Percentiles rank a stretch among this genome's conserved stretches.
Conservation (phyloP, 2,329 filamentous ascomycete genomes). For the Arthrobotrys sinensis region DNA sequence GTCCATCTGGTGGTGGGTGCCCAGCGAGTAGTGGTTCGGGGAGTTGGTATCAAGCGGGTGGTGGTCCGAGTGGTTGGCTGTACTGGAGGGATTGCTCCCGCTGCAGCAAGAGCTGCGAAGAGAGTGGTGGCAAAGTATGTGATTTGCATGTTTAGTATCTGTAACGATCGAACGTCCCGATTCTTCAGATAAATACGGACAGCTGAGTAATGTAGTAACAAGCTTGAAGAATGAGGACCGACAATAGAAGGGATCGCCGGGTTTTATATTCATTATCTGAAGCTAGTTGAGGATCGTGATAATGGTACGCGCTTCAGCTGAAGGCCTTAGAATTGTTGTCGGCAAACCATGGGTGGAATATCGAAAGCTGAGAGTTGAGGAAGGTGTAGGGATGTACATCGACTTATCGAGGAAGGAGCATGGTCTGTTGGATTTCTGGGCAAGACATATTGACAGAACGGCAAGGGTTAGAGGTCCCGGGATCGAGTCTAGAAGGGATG, state of each 20-base stretch:
- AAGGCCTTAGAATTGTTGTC: neutral
- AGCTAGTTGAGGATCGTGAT: neutral
- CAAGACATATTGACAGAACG: neutral
- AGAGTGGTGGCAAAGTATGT: conserved; percentile 21
- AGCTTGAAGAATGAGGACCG: neutral
- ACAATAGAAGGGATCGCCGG: conserved; percentile 10
- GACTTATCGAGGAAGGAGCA: neutral
- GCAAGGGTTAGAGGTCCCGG: neutral
- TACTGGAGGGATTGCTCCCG: conserved; percentile 11
- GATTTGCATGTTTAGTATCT: conserved; percentile 38
- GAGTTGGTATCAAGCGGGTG: neutral
- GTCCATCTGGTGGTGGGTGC: neutral
- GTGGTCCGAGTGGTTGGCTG: conserved; percentile 4
- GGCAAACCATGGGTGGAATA: conserved; percentile 4
- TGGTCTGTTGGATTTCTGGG: neutral
- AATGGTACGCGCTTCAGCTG: neutral
- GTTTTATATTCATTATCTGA: neutral
- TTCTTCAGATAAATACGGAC: neutral
- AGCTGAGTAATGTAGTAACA: neutral
- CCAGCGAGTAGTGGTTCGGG: conserved; percentile 1
- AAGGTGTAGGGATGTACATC: neutral
- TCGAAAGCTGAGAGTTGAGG: conserved; percentile 8
- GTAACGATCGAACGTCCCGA: neutral
- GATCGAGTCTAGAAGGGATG: too few relatives aligned
- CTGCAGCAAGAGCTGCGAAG: conserved; percentile 40